These are phyloP conservation scores for Pulveroboletus sp. DNA, from an alignment of 768 basidiomycete genomes.

Conservation along the genomic window DNA sequence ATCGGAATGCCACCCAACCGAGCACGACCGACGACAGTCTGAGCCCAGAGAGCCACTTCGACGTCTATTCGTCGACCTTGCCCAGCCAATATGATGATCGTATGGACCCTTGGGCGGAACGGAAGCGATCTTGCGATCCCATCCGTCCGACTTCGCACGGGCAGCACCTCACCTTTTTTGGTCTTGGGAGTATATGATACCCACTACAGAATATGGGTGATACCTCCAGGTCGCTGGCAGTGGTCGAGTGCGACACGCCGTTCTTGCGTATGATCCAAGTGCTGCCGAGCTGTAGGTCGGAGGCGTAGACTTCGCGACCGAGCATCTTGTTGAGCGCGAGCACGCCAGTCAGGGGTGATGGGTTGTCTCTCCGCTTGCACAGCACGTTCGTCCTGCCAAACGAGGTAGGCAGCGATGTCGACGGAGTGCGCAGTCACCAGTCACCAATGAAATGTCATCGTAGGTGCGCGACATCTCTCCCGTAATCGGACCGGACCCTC, in stretches of 20 bases:
- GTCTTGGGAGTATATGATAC: conserved; percentile 86
- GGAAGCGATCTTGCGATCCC: conserved; percentile 92
- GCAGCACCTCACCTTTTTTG: conserved; percentile 76
- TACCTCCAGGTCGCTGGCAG: conserved; percentile 92
- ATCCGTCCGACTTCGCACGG: conserved; percentile 64
- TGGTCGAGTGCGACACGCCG: conserved; percentile 94
- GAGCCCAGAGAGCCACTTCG: conserved; percentile 89
- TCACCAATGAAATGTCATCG: conserved; percentile 98
- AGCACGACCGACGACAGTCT: conserved; percentile 95
- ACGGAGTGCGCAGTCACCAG: conserved; percentile 98
- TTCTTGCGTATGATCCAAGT: conserved; percentile 99
- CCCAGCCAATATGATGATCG: conserved; percentile 98
- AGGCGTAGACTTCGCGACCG: conserved; percentile 97
- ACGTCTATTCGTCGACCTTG: conserved; percentile 76
- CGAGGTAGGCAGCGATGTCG: conserved; percentile 97
- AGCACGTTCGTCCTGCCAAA: conserved; percentile 94
- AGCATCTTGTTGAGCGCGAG: conserved; percentile 97
- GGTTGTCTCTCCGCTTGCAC: conserved; percentile 99
- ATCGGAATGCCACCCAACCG: conserved; percentile 95
- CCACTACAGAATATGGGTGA: conserved; percentile 91
- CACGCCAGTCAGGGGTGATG: conserved; percentile 97
- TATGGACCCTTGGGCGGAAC: conserved; percentile 89
- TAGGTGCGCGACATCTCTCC: conserved; percentile 98
- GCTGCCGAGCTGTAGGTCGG: conserved; percentile 95
- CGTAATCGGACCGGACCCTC: conserved; percentile 95